phyloP scores from a whole-genome alignment of 257 asterid genomes.

The Primulina tabacum region DNA sequence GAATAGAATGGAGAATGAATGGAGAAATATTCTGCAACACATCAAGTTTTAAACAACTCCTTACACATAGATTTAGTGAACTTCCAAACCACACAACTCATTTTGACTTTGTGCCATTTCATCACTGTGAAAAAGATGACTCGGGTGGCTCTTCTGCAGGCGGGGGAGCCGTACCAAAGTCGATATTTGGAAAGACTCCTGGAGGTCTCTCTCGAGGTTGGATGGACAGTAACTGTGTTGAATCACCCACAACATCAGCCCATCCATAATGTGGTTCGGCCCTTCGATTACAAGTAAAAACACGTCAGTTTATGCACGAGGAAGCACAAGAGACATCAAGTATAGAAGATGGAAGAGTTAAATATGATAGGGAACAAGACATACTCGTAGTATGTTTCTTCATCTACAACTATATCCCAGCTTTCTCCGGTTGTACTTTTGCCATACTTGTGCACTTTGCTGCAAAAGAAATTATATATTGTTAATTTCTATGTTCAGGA shows the following conservation, averaged over 20 bases:
- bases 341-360: not conserved
- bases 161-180: slow-evolving; percentile 55
- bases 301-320: not conserved
- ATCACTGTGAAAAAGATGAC: slow-evolving; percentile 29
- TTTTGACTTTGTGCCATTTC: not conserved
- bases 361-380: slow-evolving; percentile 22
- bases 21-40: slow-evolving; percentile 29
- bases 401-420: slow-evolving; percentile 96
- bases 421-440: slow-evolving; percentile 98
- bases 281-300: slow-evolving; percentile 38
- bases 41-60: slow-evolving; percentile 19
- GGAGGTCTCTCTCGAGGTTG: slow-evolving; percentile 86
- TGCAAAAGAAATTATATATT: slow-evolving; percentile 29
- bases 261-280: slow-evolving; percentile 99
- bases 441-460: slow-evolving; percentile 98
- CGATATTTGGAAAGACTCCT: slow-evolving; percentile 78
- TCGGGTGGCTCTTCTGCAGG: slow-evolving; percentile 45
- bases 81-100: slow-evolving; percentile 4
- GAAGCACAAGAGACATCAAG: slow-evolving; percentile 1
- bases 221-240: slow-evolving; percentile 77
- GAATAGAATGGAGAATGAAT: slow-evolving; percentile 44
- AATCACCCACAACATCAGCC: slow-evolving; percentile 99
- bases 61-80: slow-evolving; percentile 20
- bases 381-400: slow-evolving; percentile 92
- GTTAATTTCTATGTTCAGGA: slow-evolving; percentile 8